Evolutionary conservation across 176 grass and related monocot genomes (phyloP).

Genomic region (Coix lacrymajobi): DNA sequence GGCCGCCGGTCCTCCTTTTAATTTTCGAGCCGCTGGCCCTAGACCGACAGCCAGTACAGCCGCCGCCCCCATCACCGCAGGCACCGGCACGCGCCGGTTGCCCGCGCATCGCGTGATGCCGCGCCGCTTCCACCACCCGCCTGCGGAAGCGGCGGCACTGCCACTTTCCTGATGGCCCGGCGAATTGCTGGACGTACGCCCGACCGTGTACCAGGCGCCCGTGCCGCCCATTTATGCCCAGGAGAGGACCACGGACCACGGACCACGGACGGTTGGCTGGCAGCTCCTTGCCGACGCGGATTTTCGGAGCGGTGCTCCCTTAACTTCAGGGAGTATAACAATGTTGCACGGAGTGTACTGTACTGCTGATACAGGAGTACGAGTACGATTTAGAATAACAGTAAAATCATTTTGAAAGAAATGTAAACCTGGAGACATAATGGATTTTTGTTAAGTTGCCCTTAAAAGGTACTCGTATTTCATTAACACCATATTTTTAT

Average conservation of each 20-base stretch:
- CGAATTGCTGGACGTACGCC: constrained; percentile 25
- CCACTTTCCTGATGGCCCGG: constrained; percentile 1
- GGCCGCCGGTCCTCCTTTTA: constrained; percentile 10
- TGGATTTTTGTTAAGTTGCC: too few species aligned
- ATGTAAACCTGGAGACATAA: too few species aligned
- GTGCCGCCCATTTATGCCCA: constrained; percentile 20
- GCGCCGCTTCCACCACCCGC: constrained; percentile 50
- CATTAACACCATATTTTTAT: too few species aligned
- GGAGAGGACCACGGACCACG: not conserved
- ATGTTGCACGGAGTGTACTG: too few species aligned
- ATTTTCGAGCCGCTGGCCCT: constrained; percentile 19
- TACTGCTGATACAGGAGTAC: too few species aligned
- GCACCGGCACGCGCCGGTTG: constrained; percentile 41
- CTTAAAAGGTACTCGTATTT: too few species aligned
- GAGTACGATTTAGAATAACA: not conserved
- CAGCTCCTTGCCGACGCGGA: constrained; percentile 14
- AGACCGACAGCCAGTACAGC: constrained; percentile 37
- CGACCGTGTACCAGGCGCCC: not conserved
- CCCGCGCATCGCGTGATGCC: constrained; percentile 44
- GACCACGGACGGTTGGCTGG: not conserved
- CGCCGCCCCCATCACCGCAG: not conserved
- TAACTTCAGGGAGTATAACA: not conserved
- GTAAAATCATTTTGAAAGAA: too few species aligned
- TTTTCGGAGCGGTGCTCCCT: not conserved
- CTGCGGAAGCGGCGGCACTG: constrained; percentile 18